These are phyloP conservation scores for Chaetomium sp. DNA, from an alignment of 2,329 filamentous ascomycete species.

Conservation along the genomic window DNA sequence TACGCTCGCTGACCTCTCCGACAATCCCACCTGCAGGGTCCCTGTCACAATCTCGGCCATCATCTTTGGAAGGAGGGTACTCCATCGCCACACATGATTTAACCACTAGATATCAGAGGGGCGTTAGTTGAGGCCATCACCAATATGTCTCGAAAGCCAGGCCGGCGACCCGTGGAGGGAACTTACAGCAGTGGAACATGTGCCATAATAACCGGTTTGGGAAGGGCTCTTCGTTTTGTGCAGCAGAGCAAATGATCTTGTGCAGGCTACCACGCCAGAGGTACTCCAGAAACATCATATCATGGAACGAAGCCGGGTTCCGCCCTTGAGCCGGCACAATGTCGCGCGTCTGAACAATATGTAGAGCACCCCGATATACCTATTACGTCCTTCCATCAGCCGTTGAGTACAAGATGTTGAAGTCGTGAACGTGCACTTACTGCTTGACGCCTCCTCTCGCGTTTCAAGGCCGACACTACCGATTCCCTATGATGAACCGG, in stretches of 20 bases:
- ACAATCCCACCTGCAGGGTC: background rate
- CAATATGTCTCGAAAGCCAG: background rate
- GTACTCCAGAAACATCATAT: background rate
- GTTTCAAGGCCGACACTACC: background rate
- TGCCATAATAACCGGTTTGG: constrained; percentile 9
- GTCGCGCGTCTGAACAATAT: background rate
- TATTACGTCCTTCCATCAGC: background rate
- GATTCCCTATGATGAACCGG: background rate
- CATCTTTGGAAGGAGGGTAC: background rate
- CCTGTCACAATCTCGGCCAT: too few relatives aligned
- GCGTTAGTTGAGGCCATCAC: background rate
- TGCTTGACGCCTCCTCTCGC: background rate
- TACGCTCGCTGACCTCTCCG: background rate
- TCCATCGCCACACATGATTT: constrained; percentile 2
- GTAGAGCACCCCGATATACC: background rate
- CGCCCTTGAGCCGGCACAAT: background rate
- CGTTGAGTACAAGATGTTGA: background rate
- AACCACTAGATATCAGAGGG: background rate
- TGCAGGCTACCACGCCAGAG: constrained; percentile 1
- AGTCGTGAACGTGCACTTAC: background rate
- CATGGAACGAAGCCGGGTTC: background rate
- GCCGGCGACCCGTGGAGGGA: background rate
- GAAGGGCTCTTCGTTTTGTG: background rate
- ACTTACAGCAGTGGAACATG: constrained; percentile 11
- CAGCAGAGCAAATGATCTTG: background rate